A percentile compares a stretch with the other conserved stretches of the same genome.
These are phyloP conservation scores for Marasmius oreades DNA, from an alignment of 1,284 basidiomycete species.

Conservation along the genomic window DNA sequence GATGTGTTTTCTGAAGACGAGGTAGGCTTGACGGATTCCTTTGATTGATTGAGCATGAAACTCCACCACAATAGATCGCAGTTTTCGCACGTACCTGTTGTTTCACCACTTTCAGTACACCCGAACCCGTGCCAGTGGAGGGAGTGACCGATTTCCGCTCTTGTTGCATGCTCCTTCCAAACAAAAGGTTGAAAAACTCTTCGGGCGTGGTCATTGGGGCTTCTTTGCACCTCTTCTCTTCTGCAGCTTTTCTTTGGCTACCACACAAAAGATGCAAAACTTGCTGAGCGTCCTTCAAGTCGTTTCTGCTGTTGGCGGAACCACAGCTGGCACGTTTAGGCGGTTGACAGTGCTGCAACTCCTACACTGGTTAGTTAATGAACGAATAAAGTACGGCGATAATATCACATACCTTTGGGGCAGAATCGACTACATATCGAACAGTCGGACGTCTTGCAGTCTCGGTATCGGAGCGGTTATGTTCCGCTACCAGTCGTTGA, in stretches of 20 bases:
- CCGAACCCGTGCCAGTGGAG: background rate
- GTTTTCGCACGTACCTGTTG: background rate
- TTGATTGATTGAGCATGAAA: too few relatives aligned
- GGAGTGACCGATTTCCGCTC: background rate
- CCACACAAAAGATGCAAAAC: background rate
- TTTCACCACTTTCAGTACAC: background rate
- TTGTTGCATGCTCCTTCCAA: background rate
- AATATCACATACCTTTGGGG: too few relatives aligned
- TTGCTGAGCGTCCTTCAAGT: background rate
- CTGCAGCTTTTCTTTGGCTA: background rate
- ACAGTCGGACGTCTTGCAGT: background rate
- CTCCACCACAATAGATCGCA: too few relatives aligned
- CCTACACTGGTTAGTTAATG: too few relatives aligned
- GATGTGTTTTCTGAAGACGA: too few relatives aligned
- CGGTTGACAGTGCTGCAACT: too few relatives aligned
- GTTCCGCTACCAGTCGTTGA: background rate
- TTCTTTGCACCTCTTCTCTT: background rate
- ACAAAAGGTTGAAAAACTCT: constrained; percentile 3
- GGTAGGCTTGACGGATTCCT: too few relatives aligned
- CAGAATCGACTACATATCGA: background rate
- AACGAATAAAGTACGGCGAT: too few relatives aligned
- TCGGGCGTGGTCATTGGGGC: background rate
- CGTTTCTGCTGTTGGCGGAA: too few relatives aligned
- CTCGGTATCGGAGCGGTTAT: too few relatives aligned
- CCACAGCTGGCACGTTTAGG: too few relatives aligned